phyloP scores from a whole-genome alignment of 2,329 filamentous ascomycete species.

The Periconia digitata region DNA sequence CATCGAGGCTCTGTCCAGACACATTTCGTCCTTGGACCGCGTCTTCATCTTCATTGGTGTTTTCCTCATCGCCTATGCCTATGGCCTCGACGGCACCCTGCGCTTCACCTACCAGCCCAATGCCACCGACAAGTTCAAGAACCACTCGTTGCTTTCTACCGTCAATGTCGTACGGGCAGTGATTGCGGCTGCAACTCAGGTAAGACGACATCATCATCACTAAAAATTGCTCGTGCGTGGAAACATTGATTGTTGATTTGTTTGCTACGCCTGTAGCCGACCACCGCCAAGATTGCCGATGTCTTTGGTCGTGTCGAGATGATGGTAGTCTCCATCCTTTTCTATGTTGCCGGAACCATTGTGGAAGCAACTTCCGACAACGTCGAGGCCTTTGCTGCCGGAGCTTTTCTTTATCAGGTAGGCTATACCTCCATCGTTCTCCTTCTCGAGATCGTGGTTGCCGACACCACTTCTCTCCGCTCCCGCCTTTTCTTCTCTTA shows the following conservation, averaged over 20 bases:
- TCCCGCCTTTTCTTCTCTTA: conserved; percentile 67
- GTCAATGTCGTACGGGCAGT: conserved; percentile 61
- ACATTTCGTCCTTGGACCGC: conserved; percentile 57
- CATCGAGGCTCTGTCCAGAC: conserved; percentile 58
- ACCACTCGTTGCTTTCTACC: conserved; percentile 61
- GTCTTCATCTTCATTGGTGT: conserved; percentile 61
- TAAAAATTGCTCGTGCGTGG: neutral
- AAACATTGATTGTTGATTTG: too few relatives aligned
- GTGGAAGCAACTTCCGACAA: conserved; percentile 56
- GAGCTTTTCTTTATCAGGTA: conserved; percentile 40
- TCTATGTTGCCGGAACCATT: conserved; percentile 56
- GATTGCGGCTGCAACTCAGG: conserved; percentile 59
- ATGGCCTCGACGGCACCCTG: conserved; percentile 56
- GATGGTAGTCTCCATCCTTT: conserved; percentile 56
- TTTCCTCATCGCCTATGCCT: conserved; percentile 66
- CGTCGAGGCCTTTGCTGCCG: conserved; percentile 57
- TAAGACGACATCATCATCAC: too few relatives aligned
- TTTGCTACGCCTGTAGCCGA: too few relatives aligned
- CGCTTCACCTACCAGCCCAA: conserved; percentile 45
- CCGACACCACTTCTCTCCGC: conserved; percentile 64
- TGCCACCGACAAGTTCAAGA: conserved; percentile 54
- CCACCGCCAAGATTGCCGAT: conserved; percentile 63
- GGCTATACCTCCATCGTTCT: conserved; percentile 65
- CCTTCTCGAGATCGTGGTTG: conserved; percentile 65
- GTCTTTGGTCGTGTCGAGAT: conserved; percentile 65